A percentile compares a stretch with the other conserved stretches of the same genome.
Evolutionary conservation across 2,329 filamentous ascomycete species (phyloP).

Genomic region (Exophiala dermatitidis): DNA sequence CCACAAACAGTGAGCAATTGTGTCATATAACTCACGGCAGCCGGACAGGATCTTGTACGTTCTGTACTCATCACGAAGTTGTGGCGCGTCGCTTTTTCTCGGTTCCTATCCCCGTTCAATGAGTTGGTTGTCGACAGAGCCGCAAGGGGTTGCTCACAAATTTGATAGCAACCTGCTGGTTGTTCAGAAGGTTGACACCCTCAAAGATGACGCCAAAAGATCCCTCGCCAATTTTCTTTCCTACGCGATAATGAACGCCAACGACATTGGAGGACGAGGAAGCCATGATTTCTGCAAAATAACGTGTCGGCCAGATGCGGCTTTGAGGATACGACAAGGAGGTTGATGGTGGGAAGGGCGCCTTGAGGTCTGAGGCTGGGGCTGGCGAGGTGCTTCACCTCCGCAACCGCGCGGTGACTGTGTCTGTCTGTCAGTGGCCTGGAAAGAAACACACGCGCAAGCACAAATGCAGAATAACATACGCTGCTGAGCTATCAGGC

Average conservation of each 20-base stretch:
- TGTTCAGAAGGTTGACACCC: slow-evolving; percentile 96
- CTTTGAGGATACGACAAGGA: not conserved
- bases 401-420: slow-evolving; percentile 18
- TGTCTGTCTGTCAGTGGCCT: slow-evolving; percentile 3
- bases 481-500: slow-evolving; percentile 3
- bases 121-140: slow-evolving; percentile 20
- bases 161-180: slow-evolving; percentile 98
- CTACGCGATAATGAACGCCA: slow-evolving; percentile 95
- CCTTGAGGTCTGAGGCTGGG: slow-evolving; percentile 1
- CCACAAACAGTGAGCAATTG: not conserved
- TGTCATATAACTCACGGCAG: slow-evolving; percentile 68
- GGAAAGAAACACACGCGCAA: not conserved
- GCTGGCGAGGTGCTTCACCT: slow-evolving; percentile 14
- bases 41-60: slow-evolving; percentile 99
- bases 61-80: slow-evolving; percentile 94
- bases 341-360: not conserved
- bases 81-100: slow-evolving; percentile 94
- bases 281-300: slow-evolving; percentile 50
- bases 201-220: slow-evolving; percentile 99
- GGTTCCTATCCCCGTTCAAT: slow-evolving; percentile 62
- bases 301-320: not conserved
- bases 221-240: slow-evolving; percentile 98
- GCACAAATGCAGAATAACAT: not conserved
- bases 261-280: slow-evolving; percentile 94
- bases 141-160: slow-evolving; percentile 58